Base-by-base conservation (phyloP, 176 grass and related monocot genomes). In the Ensete glaucum region DNA sequence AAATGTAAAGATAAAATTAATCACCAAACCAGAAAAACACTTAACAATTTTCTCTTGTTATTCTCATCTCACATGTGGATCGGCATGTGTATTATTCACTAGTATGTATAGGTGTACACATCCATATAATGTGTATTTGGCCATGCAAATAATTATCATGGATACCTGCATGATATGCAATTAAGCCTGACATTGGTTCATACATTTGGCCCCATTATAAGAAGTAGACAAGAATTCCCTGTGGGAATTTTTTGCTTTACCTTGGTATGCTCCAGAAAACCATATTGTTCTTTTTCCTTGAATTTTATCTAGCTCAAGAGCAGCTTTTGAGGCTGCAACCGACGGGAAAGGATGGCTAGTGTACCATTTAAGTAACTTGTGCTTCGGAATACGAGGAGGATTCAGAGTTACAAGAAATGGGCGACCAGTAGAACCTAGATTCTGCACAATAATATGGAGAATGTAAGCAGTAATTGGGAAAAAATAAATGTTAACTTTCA, bases 211-310 rank as follows among this genome's bases (percentile, higher is more conserved):
- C 2, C 16, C 13, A 13, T 15, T 57, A 57, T 15, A 3, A 57
- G 19, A 57, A 57, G 9, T 16, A 57, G 15, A 59, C 16, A 59
- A 19, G 56, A 59, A 59, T 59, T 59, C 56, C n/a, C n/a, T 26
- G 13, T 3, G 15, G 12, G 9, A 24, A 76, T 10, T 4, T 22
- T 56, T 55, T 75, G 55, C 24, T 71, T 65, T 74, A 82, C 92
- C 93, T 86, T 96, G 89, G 74, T 96, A 96, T 26, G 93, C 89
- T 62, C 93, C 89, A 13, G 87, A 88, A 79, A 88, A 96, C 93
- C 93, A 96, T 74, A 96, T 84, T 73, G 81, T 69, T 77, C 87
- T 86, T 20, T 79, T 88, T 52, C 93, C 89, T 76, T 96, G 93
- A 56, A 96, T 89, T 57, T 64, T 83, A 17, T 67, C 74, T 78